Evolutionary conservation across 768 basidiomycete genomes (phyloP), one percentile per base, ranked within the genome.

Genomic region (Clitopilus passeckerianus): DNA sequence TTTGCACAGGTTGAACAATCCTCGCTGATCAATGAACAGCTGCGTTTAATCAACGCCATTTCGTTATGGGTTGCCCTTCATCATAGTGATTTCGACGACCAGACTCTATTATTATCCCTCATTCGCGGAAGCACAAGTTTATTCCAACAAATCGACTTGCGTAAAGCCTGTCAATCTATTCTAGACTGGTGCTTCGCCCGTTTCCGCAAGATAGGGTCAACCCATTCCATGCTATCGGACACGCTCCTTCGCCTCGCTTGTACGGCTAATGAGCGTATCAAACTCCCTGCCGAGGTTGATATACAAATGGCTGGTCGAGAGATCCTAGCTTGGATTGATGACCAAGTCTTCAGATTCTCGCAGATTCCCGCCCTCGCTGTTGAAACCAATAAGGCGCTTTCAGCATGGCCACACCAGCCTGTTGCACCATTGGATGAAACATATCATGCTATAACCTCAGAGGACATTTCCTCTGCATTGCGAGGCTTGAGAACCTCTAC

Each of bases 11-110:
- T 93, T 8, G 82, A 90, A 59, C 70, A 73, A 9, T 84, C 85
- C 0, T 87, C 87, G 18, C 78, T 97, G 37, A 81, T 96, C 61
- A 91, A 92, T 68, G 93, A 96, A 68, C 91, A 95, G 67, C 71
- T 86, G 41, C 85, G 95, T 12, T 74, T 87, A 27, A 67, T 95
- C 41, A 87, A 92, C 58, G 82, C 85, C 1, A 73, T 96, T 50
- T 84, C 84, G 24, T 71, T 98, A 27, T 87, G 91, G 80, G 78
- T 93, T 50, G 79, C 93, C 3, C 78, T 82, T 41, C 81, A 84
- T 59, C 70, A 76, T 50, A 68, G 77, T 24, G 78, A 82, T 50
- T 86, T 92, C 67, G 70, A 74, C 16, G 80, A 90, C 54, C 64
- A 75, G 0, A 81, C 81, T 1, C 74, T 95, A 8, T 78, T 95